phyloP scores from a whole-genome alignment of 495 filamentous ascomycete genomes.

The Entonaema liquescens region DNA sequence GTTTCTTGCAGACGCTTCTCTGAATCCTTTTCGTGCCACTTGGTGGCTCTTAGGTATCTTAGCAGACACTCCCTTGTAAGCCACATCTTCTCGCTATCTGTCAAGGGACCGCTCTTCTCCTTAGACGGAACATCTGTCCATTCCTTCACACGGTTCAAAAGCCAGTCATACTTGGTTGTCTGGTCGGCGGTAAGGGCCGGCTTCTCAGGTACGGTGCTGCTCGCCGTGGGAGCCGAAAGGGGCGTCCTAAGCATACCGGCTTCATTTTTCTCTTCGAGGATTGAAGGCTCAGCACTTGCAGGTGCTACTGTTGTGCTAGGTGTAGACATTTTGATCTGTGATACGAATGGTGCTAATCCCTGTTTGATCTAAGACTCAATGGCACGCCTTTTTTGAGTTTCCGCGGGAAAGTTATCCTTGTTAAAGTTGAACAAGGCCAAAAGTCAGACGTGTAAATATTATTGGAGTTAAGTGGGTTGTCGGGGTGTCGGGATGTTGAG shows the following conservation, averaged over 20 bases:
- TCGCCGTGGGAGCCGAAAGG: constrained; percentile 67
- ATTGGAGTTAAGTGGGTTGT: constrained; percentile 45
- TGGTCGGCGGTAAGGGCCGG: constrained; percentile 76
- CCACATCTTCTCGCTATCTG: constrained; percentile 85
- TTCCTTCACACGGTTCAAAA: constrained; percentile 70
- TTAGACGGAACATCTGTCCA: constrained; percentile 77
- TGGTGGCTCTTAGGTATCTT: constrained; percentile 90
- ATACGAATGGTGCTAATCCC: background rate
- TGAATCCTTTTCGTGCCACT: constrained; percentile 84
- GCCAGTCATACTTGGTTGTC: constrained; percentile 78
- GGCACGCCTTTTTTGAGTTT: constrained; percentile 28
- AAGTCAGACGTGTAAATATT: constrained; percentile 20
- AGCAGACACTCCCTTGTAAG: constrained; percentile 91
- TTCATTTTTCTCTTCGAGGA: constrained; percentile 54
- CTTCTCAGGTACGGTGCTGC: constrained; percentile 61
- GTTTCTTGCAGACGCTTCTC: constrained; percentile 80
- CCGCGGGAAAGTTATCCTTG: constrained; percentile 19
- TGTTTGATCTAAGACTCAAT: background rate
- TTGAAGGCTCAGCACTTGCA: constrained; percentile 34
- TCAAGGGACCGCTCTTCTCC: constrained; percentile 70
- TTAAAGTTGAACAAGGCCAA: too few species aligned
- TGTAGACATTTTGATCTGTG: constrained; percentile 44
- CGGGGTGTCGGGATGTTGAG: background rate
- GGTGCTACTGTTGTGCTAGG: constrained; percentile 25
- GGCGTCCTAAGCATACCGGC: constrained; percentile 69